phyloP scores from a whole-genome alignment of 78 protist species.

The Diacronema lutheri region DNA sequence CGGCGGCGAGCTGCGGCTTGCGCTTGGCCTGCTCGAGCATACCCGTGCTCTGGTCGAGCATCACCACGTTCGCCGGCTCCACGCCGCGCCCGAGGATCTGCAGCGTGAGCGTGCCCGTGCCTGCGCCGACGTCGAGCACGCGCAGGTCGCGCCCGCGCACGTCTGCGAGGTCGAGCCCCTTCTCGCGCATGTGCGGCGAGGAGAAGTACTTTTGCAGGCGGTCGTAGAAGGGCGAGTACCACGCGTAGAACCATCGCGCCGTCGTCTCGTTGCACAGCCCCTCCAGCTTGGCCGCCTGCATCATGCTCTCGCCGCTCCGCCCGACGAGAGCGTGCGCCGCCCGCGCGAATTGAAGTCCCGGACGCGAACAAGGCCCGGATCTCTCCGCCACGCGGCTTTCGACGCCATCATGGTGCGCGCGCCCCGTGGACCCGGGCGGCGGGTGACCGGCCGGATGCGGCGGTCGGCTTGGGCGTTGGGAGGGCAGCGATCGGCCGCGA shows the following conservation, averaged over 20 bases:
- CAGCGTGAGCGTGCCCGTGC: background rate
- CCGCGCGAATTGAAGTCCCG: no score
- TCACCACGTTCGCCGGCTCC: background rate
- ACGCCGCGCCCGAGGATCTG: background rate
- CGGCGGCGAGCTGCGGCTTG: background rate
- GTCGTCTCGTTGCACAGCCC: background rate
- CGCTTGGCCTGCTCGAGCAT: background rate
- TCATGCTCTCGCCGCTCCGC: no score
- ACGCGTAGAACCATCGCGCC: conserved; percentile 3
- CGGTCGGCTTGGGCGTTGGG: no score
- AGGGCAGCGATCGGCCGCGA: no score
- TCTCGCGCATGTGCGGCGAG: conserved; percentile 14
- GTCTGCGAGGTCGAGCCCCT: background rate
- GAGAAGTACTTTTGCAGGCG: background rate
- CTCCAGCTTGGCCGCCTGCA: background rate
- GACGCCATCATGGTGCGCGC: no score
- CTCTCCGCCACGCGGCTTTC: no score
- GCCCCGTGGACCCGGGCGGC: no score
- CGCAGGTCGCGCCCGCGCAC: background rate
- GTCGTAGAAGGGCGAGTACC: background rate
- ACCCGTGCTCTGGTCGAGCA: background rate
- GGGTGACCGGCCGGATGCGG: no score
- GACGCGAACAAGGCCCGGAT: no score
- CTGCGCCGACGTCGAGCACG: conserved; percentile 16
- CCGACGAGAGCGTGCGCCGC: no score